Conservation (phyloP, 495 filamentous ascomycete genomes). For the Aspergillus hancockii region DNA sequence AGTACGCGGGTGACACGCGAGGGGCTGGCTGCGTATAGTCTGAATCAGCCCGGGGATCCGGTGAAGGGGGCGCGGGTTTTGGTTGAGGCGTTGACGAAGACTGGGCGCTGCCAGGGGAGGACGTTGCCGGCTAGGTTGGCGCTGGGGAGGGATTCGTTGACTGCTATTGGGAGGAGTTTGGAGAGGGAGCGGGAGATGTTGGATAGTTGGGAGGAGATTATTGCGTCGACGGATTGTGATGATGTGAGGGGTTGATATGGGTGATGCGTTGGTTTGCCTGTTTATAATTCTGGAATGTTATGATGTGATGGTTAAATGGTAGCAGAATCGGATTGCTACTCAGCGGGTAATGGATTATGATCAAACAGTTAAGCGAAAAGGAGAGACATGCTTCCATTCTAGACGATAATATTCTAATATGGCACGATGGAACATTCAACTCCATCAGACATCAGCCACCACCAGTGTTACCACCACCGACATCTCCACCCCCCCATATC, state of each 20-base stretch:
- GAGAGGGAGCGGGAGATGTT: slow-evolving; percentile 33
- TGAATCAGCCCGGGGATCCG: slow-evolving; percentile 46
- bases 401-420: too few species aligned
- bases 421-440: too few species aligned
- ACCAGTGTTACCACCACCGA: too few species aligned
- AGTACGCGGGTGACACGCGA: slow-evolving; percentile 11
- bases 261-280: background rate
- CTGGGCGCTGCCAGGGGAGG: slow-evolving; percentile 36
- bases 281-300: background rate
- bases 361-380: too few species aligned
- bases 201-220: slow-evolving; percentile 37
- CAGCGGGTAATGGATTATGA: too few species aligned
- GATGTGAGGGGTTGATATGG: slow-evolving; percentile 4
- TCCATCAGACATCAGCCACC: too few species aligned
- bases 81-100: slow-evolving; percentile 47
- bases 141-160: slow-evolving; percentile 44
- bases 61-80: slow-evolving; percentile 48
- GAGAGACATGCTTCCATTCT: too few species aligned
- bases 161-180: slow-evolving; percentile 34
- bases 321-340: too few species aligned
- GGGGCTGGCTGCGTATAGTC: slow-evolving; percentile 20
- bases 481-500: too few species aligned
- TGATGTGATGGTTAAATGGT: too few species aligned
- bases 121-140: slow-evolving; percentile 44
- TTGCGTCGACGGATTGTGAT: slow-evolving; percentile 17